Evolutionary conservation across 495 filamentous ascomycete genomes (phyloP).

Genomic region (Xylaria grammica): DNA sequence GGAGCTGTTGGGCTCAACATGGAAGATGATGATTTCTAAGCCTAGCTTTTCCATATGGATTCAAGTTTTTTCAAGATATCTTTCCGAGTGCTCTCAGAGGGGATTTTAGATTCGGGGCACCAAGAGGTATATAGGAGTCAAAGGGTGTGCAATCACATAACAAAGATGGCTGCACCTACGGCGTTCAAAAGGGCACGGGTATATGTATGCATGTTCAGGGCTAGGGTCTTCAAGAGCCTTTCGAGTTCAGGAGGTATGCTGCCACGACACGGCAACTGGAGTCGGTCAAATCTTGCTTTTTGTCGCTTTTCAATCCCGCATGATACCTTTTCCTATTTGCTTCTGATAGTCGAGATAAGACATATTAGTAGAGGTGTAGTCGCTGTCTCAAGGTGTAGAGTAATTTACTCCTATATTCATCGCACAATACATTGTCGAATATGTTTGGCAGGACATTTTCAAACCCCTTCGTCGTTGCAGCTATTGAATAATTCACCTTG

Average conservation of each 20-base stretch:
- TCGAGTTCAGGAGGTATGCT: slow-evolving; percentile 5
- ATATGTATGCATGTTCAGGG: neutral
- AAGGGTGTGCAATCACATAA: neutral
- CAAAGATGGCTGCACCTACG: slow-evolving; percentile 8
- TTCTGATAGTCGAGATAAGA: slow-evolving; percentile 10
- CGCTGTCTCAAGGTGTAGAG: neutral
- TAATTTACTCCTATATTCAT: neutral
- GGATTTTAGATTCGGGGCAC: slow-evolving; percentile 8
- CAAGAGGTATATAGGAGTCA: slow-evolving; percentile 7
- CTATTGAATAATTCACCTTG: neutral
- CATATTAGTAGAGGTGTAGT: neutral
- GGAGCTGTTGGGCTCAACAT: slow-evolving; percentile 36
- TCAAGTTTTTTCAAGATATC: neutral
- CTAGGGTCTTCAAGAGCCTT: neutral
- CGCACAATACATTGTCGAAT: slow-evolving; percentile 8
- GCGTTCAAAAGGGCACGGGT: slow-evolving; percentile 4
- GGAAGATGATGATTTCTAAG: slow-evolving; percentile 36
- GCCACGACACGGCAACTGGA: neutral
- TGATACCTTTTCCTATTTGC: slow-evolving; percentile 23
- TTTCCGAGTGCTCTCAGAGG: neutral
- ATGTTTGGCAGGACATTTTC: neutral
- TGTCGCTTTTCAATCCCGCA: slow-evolving; percentile 14
- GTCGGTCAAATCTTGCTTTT: slow-evolving; percentile 11
- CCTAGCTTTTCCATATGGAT: slow-evolving; percentile 2
- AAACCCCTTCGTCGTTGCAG: too few relatives aligned